phyloP scores from a whole-genome alignment of 169 alveolate genomes.

The Plasmodium sp. region DNA sequence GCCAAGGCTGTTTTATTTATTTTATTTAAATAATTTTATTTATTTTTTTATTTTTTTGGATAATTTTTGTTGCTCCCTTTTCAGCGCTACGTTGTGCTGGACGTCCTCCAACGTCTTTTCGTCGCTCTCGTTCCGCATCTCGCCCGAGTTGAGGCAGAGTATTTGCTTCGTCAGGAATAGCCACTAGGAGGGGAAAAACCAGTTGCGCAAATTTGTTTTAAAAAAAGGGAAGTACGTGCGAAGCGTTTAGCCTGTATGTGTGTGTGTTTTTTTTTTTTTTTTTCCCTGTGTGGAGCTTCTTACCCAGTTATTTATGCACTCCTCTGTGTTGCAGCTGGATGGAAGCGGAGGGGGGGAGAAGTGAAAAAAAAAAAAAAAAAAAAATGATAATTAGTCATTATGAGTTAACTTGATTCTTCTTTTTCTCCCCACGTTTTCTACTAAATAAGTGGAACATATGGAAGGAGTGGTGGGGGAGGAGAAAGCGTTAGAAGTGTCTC shows the following conservation, averaged over 20 bases:
- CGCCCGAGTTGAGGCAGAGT: constrained; percentile 59
- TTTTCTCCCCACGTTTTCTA: neutral
- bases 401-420: neutral
- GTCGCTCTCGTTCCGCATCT: constrained; percentile 54
- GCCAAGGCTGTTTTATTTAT: neutral
- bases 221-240: neutral
- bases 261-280: neutral
- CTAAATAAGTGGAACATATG: neutral
- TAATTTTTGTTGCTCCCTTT: neutral
- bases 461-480: neutral
- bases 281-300: neutral
- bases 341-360: neutral
- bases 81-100: constrained; percentile 28
- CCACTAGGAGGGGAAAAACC: constrained; percentile 19
- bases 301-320: constrained; percentile 68
- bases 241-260: neutral
- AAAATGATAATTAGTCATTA: neutral
- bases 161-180: constrained; percentile 64
- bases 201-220: neutral
- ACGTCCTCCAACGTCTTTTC: constrained; percentile 46
- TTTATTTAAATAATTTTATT: too few relatives aligned
- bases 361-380: neutral
- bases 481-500: neutral
- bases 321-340: constrained; percentile 41
- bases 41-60: neutral